Base-by-base conservation (phyloP, 441 rosid genomes). In the Corymbia citriodora region DNA sequence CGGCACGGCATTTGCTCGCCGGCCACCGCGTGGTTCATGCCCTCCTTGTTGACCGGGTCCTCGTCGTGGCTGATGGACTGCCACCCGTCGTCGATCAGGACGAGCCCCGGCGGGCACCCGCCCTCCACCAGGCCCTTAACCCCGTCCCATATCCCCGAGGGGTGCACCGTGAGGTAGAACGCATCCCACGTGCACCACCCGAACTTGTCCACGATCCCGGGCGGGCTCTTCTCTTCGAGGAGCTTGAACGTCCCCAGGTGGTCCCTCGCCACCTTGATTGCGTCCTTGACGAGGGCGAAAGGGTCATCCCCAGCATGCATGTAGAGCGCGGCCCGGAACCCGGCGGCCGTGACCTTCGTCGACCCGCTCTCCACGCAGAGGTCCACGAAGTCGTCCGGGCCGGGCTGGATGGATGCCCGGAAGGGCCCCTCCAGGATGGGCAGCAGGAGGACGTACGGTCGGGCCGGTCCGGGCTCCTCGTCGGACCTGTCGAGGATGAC, bases 161-260 rank as follows among this genome's bases (percentile, higher is more conserved):
- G n/a, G n/a, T n/a, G n/a, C n/a, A n/a, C n/a, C n/a, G n/a, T n/a
- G n/a, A n/a, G 99, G 92, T 97, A 97, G 89, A 97, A 97, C 53
- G 99, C 99, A 82, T 98, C 99, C 99, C 99, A 96, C 29, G 99
- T 97, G 89, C 98, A 97, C 99, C 99, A 98, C 1, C 99, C 99
- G 86, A 97, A 98, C 89, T 98, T 98, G 90, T 96, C 99, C 17
- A 97, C 96, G 74, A 98, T 95, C 6, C 97, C 96, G 2, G 99
- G 99, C 21, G 98, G 96, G 19, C 92, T 92, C 90, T 98, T 98
- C 91, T 98, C 99, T 12, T 96, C 97, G 70, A 96, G 40, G 15
- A 96, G 94, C 93, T 92, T 95, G 88, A 97, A 98, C 3, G 97
- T 96, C 19, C 97, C 98, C 57, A 97, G 45, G 92, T 96, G 99